Base-by-base conservation (phyloP, 2,329 filamentous ascomycete species). In the Venturia asperata region DNA sequence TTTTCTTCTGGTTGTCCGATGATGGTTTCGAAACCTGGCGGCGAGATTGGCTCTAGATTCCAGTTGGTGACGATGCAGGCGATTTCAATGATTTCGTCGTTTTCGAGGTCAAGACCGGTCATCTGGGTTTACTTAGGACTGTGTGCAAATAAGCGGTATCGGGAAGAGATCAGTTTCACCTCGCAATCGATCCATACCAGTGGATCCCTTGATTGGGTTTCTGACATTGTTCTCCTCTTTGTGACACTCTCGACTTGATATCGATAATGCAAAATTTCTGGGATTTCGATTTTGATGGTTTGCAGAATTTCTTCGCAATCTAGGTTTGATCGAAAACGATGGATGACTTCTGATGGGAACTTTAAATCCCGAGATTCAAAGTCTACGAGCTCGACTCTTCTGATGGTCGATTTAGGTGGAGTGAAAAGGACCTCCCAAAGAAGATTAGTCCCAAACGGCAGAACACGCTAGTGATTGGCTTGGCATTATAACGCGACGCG, bases 51-150 rank as follows among this genome's bases (percentile, higher is more conserved):
- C 66, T 90, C 83, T 24, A 99, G 84, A 67, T 91, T 81, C 64
- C 86, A 83, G 70, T 92, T 89, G 9, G 94, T 99, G 74, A 99
- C 85, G 76, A 95, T 88, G 78, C 92, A 97, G 76, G 89, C 93
- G 66, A 97, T 89, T 71, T 96, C 92, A 72, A 97, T 86, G 72
- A 97, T 94, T 65, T 87, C 87, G 73, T 97, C 93, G 41, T 80
- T 85, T 66, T 89, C 84, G 1, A 87, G 82, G 75, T 96, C 82
- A 9, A 96, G 83, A 27, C 91, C 91, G 41, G 91, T 97, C 94
- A 99, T 99, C 91, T 96, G 70, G 43, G 5, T 10, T 7, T 21
- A 63, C 13, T 6, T n/a, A 41, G 39, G 6, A 39, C 11, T 39
- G 11, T 39, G 6, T 11, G 37, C 37, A 39, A 39, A 11, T 11